These are phyloP conservation scores for Coemansia sp. DNA, from an alignment of 192 early-diverging fungal species.

Conservation along the genomic window DNA sequence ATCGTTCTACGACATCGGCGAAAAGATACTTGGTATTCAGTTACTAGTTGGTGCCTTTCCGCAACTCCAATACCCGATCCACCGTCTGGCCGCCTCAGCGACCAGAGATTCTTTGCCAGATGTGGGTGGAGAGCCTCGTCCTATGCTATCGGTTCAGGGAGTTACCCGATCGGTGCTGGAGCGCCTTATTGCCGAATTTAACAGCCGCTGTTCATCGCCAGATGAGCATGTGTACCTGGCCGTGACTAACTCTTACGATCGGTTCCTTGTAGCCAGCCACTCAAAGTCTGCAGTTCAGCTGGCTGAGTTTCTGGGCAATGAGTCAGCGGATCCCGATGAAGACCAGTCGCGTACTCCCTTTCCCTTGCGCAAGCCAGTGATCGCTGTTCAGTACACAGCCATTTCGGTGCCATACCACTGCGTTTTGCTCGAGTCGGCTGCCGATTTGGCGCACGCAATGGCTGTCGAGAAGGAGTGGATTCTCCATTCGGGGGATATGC, in stretches of 20 bases:
- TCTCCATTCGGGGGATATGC: constrained; percentile 17
- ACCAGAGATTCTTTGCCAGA: too few relatives aligned
- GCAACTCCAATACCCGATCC: constrained; percentile 56
- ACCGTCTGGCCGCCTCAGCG: neutral
- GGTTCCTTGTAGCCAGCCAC: constrained; percentile 30
- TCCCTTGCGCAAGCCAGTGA: constrained; percentile 77
- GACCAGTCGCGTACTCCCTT: constrained; percentile 74
- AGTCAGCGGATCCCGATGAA: constrained; percentile 13
- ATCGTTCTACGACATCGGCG: constrained; percentile 73
- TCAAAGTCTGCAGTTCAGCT: constrained; percentile 3
- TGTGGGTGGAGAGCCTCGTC: neutral
- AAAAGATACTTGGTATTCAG: constrained; percentile 77
- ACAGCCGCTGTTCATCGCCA: neutral
- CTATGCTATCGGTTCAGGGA: constrained; percentile 22
- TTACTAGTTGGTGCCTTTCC: constrained; percentile 83
- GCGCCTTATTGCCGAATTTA: constrained; percentile 16
- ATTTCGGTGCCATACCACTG: constrained; percentile 84
- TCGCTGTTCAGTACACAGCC: constrained; percentile 77
- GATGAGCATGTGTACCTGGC: constrained; percentile 21
- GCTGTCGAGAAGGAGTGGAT: constrained; percentile 36
- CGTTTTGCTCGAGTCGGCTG: constrained; percentile 2
- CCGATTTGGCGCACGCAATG: neutral
- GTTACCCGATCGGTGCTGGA: constrained; percentile 3
- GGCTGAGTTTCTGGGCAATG: constrained; percentile 2
- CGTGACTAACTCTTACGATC: constrained; percentile 22